These are phyloP conservation scores for Fusarium nodosum DNA, from an alignment of 2,329 filamentous ascomycete genomes.

Conservation along the genomic window DNA sequence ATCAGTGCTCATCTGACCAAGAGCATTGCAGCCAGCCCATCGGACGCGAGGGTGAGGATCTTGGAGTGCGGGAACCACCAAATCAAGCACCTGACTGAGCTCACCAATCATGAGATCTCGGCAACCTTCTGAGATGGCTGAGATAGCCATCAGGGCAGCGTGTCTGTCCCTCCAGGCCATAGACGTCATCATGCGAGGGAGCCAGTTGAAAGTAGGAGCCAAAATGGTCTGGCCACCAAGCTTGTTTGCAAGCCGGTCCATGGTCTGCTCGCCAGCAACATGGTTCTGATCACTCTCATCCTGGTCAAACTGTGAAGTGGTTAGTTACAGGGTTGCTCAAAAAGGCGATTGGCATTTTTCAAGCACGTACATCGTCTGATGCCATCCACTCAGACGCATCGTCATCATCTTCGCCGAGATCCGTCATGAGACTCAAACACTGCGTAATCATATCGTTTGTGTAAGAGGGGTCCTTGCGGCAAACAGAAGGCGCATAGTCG, in stretches of 20 bases:
- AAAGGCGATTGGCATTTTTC: background rate
- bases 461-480: slow-evolving; percentile 92
- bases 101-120: slow-evolving; percentile 96
- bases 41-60: slow-evolving; percentile 94
- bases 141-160: slow-evolving; percentile 98
- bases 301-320: slow-evolving; percentile 76
- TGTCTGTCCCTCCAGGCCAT: slow-evolving; percentile 95
- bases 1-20: slow-evolving; percentile 99
- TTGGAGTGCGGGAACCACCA: slow-evolving; percentile 91
- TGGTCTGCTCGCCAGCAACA: slow-evolving; percentile 96
- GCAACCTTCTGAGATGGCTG: slow-evolving; percentile 97
- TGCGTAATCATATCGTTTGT: slow-evolving; percentile 98
- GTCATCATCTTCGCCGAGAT: slow-evolving; percentile 93
- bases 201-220: slow-evolving; percentile 94
- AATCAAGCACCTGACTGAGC: slow-evolving; percentile 90
- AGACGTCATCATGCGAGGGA: slow-evolving; percentile 97
- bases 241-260: slow-evolving; percentile 98
- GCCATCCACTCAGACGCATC: slow-evolving; percentile 94
- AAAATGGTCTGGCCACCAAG: slow-evolving; percentile 94
- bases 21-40: slow-evolving; percentile 96
- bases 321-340: background rate
- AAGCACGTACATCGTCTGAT: slow-evolving; percentile 82
- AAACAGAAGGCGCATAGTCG: slow-evolving; percentile 93
- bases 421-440: slow-evolving; percentile 97
- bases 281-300: slow-evolving; percentile 98